Base-by-base conservation (phyloP, 805 yeast species). In the Grigorovia yakushimaensis region DNA sequence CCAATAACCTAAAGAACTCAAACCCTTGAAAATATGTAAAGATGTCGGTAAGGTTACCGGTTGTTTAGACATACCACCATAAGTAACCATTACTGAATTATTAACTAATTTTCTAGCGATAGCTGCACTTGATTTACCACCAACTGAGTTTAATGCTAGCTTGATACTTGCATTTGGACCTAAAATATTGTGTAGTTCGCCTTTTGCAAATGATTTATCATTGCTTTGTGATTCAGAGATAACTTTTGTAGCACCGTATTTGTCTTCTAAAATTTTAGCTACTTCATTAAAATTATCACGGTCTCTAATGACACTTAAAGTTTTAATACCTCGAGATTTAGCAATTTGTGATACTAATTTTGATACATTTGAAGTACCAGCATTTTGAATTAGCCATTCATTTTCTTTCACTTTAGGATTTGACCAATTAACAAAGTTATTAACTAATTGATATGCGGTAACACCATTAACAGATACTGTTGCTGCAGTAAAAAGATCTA, bases 31-130 rank as follows among this genome's bases (percentile, higher is more conserved):
- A 53, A 93, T 89, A 61, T 86, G 86, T 50, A 86, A 69, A 0
- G 95, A 79, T 1, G 96, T 88, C 38, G 98, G 96, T 47, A 93
- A 67, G n/a, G 78, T 76, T 10, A 93, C 94, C 1, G 98, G 98
- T 68, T 87, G 89, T 73, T 82, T 81, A 3, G 97, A 87, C 98
- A 93, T 93, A 37, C 95, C 98, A 33, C 99, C 99, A 61, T 93
- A 93, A 1, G 98, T 88, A 55, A 88, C 78, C 72, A 93, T 70
- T 43, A 81, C 75, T 1, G 93, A 95, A 56, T 85, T 79, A 15
- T 71, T 68, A 37, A 79, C 80, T 47, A 93, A 73, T 63, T 88
- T 91, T 55, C 96, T 75, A 9, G 95, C 91, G 55, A 93, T 73
- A 39, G 82, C 82, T 0, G 95, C 73, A 19, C 88, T 78, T 36